Conservation (phyloP, 805 yeast species). For the Spathaspora gorwiae region DNA sequence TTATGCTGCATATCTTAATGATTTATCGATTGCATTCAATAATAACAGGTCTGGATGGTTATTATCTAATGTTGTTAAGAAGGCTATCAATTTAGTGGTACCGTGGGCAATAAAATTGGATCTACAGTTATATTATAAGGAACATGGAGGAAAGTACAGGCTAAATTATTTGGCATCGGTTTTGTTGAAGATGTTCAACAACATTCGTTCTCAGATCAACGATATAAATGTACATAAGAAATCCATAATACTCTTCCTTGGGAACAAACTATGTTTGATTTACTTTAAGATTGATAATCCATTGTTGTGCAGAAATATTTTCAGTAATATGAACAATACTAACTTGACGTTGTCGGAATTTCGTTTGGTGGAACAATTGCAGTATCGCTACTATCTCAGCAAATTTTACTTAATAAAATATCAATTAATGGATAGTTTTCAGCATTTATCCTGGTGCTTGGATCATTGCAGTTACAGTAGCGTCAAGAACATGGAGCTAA, state of each 20-base stretch:
- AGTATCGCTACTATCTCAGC: conserved; percentile 51
- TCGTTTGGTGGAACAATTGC: conserved; percentile 41
- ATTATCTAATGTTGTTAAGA: conserved; percentile 30
- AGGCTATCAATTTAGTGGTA: conserved; percentile 32
- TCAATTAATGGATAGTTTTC: conserved; percentile 42
- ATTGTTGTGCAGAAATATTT: conserved; percentile 55
- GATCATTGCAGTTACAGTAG: conserved; percentile 26
- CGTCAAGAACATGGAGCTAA: conserved; percentile 30
- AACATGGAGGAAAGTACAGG: conserved; percentile 41
- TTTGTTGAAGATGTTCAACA: conserved; percentile 55
- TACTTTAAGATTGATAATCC: conserved; percentile 56
- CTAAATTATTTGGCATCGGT: conserved; percentile 49
- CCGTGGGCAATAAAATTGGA: conserved; percentile 44
- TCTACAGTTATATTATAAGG: conserved; percentile 36
- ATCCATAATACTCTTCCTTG: conserved; percentile 48
- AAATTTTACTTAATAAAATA: conserved; percentile 52
- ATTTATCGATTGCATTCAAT: conserved; percentile 45
- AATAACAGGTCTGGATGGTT: conserved; percentile 39
- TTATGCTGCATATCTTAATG: conserved; percentile 43
- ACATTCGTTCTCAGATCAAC: conserved; percentile 46
- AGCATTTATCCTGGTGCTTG: conserved; percentile 55
- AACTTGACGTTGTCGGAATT: conserved; percentile 39
- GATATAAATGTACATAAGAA: conserved; percentile 43
- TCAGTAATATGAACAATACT: conserved; percentile 55
- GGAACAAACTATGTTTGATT: conserved; percentile 49